Conservation (phyloP, 2,329 filamentous ascomycete species). For the Exophiala alcalophila region DNA sequence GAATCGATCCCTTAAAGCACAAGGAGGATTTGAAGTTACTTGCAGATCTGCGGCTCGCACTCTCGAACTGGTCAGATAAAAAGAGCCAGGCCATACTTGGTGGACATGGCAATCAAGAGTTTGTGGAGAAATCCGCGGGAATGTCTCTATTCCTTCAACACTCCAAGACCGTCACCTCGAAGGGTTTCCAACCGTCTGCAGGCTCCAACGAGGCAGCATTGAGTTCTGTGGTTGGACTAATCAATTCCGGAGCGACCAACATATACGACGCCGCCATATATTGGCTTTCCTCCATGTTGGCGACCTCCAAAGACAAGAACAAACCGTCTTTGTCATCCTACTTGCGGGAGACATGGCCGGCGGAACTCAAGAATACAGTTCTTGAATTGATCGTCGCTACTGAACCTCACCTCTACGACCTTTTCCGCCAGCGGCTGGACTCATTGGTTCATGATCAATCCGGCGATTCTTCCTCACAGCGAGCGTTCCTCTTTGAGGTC, state of each 20-base stretch:
- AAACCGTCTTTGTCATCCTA: constrained; percentile 47
- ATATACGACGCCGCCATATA: constrained; percentile 52
- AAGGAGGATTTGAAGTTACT: constrained; percentile 35
- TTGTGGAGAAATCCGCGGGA: constrained; percentile 49
- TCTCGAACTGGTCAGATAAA: constrained; percentile 46
- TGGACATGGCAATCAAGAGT: constrained; percentile 48
- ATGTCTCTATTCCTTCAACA: constrained; percentile 57
- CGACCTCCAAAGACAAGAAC: neutral
- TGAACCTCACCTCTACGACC: constrained; percentile 53
- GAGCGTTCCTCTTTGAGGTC: constrained; percentile 25
- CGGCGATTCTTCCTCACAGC: neutral
- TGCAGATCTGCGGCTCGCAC: constrained; percentile 45
- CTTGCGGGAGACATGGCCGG: constrained; percentile 53
- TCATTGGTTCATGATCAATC: neutral
- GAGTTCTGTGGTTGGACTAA: constrained; percentile 40
- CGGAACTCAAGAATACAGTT: constrained; percentile 54
- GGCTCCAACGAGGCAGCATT: constrained; percentile 41
- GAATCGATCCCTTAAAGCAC: constrained; percentile 2
- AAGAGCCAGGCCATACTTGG: constrained; percentile 45
- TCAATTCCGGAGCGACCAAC: constrained; percentile 50
- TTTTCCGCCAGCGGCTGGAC: constrained; percentile 37
- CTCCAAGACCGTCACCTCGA: constrained; percentile 47
- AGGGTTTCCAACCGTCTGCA: constrained; percentile 39
- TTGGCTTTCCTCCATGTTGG: constrained; percentile 54
- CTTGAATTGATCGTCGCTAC: constrained; percentile 53